These are phyloP conservation scores for Hypoxylon subgilvum DNA, from an alignment of 495 filamentous ascomycete genomes.

Conservation along the genomic window DNA sequence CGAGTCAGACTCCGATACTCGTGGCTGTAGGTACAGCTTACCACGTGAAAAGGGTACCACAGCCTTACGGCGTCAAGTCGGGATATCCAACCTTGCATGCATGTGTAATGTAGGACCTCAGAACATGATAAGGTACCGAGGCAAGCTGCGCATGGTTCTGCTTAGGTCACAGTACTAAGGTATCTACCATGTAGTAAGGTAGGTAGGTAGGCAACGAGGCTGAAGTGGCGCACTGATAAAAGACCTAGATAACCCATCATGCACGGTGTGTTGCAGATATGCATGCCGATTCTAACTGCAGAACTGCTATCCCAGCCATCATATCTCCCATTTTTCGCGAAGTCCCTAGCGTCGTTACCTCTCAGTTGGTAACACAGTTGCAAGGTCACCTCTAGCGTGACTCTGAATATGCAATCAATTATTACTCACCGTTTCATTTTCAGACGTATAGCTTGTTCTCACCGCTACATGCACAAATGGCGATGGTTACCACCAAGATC, in stretches of 20 bases:
- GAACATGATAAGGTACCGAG: conserved; percentile 14
- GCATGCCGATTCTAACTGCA: conserved; percentile 35
- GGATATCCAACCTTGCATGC: conserved; percentile 18
- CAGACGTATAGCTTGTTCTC: conserved; percentile 16
- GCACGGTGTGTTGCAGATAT: conserved; percentile 38
- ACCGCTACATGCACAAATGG: conserved; percentile 27
- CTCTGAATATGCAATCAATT: not conserved
- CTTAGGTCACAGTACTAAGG: no score
- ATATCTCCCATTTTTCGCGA: conserved; percentile 31
- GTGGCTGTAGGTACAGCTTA: conserved; percentile 21
- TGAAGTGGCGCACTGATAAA: conserved; percentile 17
- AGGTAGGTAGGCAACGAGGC: no score
- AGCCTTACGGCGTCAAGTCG: conserved; percentile 24
- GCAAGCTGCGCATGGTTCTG: conserved; percentile 9
- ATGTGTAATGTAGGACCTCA: conserved; percentile 2
- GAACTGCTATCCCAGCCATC: conserved; percentile 13
- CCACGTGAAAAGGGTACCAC: conserved; percentile 34
- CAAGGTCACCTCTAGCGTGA: not conserved
- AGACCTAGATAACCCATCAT: not conserved
- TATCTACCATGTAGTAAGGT: not conserved
- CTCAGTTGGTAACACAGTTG: conserved; percentile 29
- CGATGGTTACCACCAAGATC: conserved; percentile 6
- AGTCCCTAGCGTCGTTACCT: conserved; percentile 24
- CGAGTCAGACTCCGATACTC: conserved; percentile 9
- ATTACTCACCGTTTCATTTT: conserved; percentile 15